These are phyloP conservation scores for Globisporangium yorkense DNA, from an alignment of 352 stramenopile genomes.

Conservation along the genomic window DNA sequence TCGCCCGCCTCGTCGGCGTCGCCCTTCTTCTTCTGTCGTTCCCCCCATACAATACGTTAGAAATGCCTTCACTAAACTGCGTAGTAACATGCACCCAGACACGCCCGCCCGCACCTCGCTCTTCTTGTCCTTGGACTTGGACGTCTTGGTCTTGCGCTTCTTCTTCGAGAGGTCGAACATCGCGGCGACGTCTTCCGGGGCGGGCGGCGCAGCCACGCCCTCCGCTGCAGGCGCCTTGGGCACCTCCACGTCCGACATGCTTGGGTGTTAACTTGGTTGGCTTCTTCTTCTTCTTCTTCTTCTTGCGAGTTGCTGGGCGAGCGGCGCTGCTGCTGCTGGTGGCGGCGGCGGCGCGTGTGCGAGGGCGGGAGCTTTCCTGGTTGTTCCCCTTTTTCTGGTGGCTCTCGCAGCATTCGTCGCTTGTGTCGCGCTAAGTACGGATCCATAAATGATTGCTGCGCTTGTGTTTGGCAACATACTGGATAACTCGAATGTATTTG, in stretches of 20 bases:
- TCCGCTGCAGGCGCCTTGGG: constrained; percentile 21
- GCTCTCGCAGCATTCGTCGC: constrained; percentile 11
- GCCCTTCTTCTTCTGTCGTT: constrained; percentile 51
- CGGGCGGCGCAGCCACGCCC: constrained; percentile 24
- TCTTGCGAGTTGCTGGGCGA: constrained; percentile 3
- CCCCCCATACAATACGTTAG: too few relatives aligned
- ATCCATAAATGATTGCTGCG: not conserved
- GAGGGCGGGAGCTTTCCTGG: constrained; percentile 7
- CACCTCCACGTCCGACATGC: constrained; percentile 55
- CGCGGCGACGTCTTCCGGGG: constrained; percentile 80
- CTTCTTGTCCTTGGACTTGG: constrained; percentile 91
- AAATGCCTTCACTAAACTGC: too few relatives aligned
- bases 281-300: constrained; percentile 2
- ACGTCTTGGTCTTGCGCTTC: constrained; percentile 92
- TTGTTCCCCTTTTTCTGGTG: constrained; percentile 34
- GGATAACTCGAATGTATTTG: not conserved
- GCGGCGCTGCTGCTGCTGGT: constrained; percentile 14
- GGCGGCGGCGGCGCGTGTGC: constrained; percentile 7
- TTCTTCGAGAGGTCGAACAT: constrained; percentile 90
- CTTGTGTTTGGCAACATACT: not conserved
- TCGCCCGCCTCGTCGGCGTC: constrained; percentile 24
- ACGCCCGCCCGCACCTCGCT: constrained; percentile 53
- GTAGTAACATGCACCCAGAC: constrained; percentile 4
- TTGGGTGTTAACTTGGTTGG: not conserved
- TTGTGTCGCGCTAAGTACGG: not conserved